Evolutionary conservation across 306 rosid species (phyloP).

Genomic region (Lotus japonicus): DNA sequence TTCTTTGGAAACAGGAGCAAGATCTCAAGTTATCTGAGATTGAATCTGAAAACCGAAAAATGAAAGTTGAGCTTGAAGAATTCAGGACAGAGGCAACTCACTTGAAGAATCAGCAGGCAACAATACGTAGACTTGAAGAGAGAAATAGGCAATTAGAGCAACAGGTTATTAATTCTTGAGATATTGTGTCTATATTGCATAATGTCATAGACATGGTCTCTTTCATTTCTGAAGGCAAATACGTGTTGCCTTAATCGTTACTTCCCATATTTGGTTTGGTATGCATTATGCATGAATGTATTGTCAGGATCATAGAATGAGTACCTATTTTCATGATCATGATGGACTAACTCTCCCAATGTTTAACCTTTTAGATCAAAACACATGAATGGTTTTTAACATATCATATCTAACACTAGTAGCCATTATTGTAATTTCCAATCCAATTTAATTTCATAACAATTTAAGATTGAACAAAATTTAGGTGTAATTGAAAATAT

Average conservation of each 20-base stretch:
- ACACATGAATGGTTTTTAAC: background rate
- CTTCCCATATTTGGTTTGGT: background rate
- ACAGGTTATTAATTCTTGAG: slow-evolving; percentile 52
- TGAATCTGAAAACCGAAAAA: slow-evolving; percentile 92
- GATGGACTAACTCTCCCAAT: background rate
- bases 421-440: background rate
- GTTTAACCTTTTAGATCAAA: background rate
- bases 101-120: slow-evolving; percentile 97
- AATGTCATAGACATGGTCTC: background rate
- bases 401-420: background rate
- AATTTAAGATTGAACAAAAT: background rate
- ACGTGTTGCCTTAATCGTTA: background rate
- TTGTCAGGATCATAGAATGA: background rate
- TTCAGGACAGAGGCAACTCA: slow-evolving; percentile 96
- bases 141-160: slow-evolving; percentile 92
- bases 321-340: background rate
- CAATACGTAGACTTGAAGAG: slow-evolving; percentile 95
- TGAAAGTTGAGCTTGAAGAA: slow-evolving; percentile 99
- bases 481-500: background rate
- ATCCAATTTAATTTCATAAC: background rate
- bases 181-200: slow-evolving; percentile 12
- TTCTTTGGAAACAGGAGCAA: slow-evolving; percentile 62
- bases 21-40: slow-evolving; percentile 77
- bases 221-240: slow-evolving; percentile 8
- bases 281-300: background rate